A percentile compares a stretch with the other conserved stretches of the same genome.
Conservation (phyloP, 495 filamentous ascomycete genomes). For the Glarea lozoyensis region DNA sequence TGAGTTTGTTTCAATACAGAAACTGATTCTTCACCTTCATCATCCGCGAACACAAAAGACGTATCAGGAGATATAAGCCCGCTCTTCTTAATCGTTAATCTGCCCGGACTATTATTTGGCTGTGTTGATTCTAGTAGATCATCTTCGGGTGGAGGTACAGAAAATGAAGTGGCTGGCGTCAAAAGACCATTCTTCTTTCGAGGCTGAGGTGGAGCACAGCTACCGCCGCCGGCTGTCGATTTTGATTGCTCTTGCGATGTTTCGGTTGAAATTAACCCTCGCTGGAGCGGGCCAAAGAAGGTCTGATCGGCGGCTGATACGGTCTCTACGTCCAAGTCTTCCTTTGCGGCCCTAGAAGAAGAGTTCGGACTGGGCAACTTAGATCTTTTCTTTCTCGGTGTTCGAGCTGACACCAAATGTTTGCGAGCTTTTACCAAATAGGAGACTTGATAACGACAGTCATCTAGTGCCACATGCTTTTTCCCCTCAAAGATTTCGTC, state of each 20-base stretch:
- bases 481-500: neutral
- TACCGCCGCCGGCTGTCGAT: too few relatives aligned
- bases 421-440: slow-evolving; percentile 8
- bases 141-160: neutral
- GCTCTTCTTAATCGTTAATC: neutral
- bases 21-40: neutral
- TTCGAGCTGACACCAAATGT: neutral
- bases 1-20: too few relatives aligned
- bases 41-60: neutral
- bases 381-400: too few relatives aligned
- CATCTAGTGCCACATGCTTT: slow-evolving; percentile 6
- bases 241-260: too few relatives aligned
- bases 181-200: neutral
- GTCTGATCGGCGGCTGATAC: too few relatives aligned
- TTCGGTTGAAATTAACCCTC: too few relatives aligned
- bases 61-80: neutral
- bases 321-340: too few relatives aligned
- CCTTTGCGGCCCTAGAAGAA: too few relatives aligned
- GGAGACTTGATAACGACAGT: slow-evolving; percentile 6
- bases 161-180: neutral
- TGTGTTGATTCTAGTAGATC: neutral
- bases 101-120: neutral
- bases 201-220: too few relatives aligned
- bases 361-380: too few relatives aligned
- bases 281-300: too few relatives aligned